Evolutionary conservation across 148 eudicot species (phyloP).

Genomic region (Vaccinium macrocarpon): DNA sequence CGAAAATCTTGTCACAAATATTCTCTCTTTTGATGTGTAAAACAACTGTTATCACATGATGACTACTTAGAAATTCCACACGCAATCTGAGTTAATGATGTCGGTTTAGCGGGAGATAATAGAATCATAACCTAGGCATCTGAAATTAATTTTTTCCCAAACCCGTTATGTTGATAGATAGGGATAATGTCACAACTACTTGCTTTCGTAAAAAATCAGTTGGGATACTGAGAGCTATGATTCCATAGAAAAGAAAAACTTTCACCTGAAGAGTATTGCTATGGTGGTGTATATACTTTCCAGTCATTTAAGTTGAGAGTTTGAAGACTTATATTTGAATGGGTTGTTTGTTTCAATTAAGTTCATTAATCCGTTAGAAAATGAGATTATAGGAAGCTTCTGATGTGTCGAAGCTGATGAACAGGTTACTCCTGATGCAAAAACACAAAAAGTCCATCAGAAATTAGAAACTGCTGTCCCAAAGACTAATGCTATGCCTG

Average conservation of each 20-base stretch:
- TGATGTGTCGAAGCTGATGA: conserved; percentile 16
- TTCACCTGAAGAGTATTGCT: neutral
- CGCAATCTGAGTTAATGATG: neutral
- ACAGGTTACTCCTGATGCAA: conserved; percentile 51
- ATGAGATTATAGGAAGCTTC: neutral
- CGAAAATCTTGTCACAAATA: neutral
- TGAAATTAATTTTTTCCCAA: neutral
- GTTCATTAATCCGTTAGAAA: neutral
- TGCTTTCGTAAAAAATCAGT: neutral
- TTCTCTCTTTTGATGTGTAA: neutral
- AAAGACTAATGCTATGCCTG: conserved; percentile 15
- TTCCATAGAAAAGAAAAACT: neutral
- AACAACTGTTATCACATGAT: neutral
- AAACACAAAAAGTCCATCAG: conserved; percentile 46
- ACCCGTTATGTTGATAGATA: neutral
- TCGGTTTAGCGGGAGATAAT: neutral
- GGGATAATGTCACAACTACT: neutral
- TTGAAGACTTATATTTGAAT: neutral
- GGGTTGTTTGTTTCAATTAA: neutral
- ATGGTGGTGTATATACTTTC: neutral
- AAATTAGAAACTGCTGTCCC: conserved; percentile 45
- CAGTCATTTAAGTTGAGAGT: neutral
- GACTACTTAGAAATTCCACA: neutral
- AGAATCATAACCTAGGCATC: neutral
- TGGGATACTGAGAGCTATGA: neutral